These are phyloP conservation scores for Hirschioporus abietinus DNA, from an alignment of 768 basidiomycete genomes.

Conservation along the genomic window DNA sequence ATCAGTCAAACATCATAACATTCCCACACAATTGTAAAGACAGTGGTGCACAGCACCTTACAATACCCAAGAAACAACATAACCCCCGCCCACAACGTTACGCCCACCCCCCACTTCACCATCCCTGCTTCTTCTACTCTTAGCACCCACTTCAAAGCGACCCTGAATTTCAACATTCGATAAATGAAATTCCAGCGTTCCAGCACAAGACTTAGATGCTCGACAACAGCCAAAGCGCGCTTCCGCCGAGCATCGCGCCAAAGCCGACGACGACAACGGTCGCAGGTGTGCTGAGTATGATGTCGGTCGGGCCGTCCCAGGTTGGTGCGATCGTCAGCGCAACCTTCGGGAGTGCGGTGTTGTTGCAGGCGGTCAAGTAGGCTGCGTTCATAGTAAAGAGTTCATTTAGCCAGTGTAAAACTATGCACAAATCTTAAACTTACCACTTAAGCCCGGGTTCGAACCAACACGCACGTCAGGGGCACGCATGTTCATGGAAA, in stretches of 20 bases:
- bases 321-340: conserved; percentile 39
- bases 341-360: conserved; percentile 31
- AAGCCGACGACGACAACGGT: conserved; percentile 40
- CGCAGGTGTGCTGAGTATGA: conserved; percentile 37
- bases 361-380: conserved; percentile 50
- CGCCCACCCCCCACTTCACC: background rate
- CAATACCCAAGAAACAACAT: background rate
- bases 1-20: background rate
- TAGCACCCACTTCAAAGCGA: background rate
- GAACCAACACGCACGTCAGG: conserved; percentile 56
- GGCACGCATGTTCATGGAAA: conserved; percentile 41
- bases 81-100: background rate
- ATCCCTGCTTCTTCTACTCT: background rate
- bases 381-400: conserved; percentile 28
- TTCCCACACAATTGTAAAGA: background rate
- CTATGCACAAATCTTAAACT: conserved; percentile 13
- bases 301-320: conserved; percentile 60
- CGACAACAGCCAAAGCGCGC: conserved; percentile 46
- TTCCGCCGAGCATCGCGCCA: conserved; percentile 43
- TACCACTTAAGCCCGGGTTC: conserved; percentile 52
- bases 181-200: too few relatives aligned
- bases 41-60: background rate
- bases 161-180: background rate
- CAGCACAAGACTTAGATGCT: conserved; percentile 33
- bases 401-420: background rate